Percentiles rank a stretch among this genome's conserved stretches.
phyloP scores from a whole-genome alignment of 768 basidiomycete genomes.

The Epithele typhae region DNA sequence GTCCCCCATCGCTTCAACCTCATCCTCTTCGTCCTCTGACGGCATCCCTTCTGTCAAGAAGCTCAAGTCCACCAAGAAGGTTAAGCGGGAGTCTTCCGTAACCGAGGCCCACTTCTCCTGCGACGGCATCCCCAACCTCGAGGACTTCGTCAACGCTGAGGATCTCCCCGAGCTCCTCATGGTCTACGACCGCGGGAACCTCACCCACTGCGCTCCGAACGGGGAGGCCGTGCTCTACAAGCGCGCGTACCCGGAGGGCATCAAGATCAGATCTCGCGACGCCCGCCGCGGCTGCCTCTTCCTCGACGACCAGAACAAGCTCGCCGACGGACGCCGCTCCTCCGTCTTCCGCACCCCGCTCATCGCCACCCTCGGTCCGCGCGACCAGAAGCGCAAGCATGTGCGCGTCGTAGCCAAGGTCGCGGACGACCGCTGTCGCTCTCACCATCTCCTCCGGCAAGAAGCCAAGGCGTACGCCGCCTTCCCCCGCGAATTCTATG shows the following conservation, averaged over 20 bases:
- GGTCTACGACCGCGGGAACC: constrained; percentile 16
- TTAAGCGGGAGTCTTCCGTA: no score
- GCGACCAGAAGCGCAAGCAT: constrained; percentile 6
- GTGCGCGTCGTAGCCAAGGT: constrained; percentile 26
- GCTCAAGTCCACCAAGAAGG: no score
- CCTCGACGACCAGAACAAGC: constrained; percentile 31
- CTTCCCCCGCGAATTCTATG: constrained; percentile 43
- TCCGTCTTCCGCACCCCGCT: constrained; percentile 45
- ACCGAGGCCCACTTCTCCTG: constrained; percentile 10
- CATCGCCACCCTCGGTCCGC: constrained; percentile 31
- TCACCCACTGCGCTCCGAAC: constrained; percentile 1
- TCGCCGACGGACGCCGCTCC: constrained; percentile 53
- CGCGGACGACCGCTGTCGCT: constrained; percentile 2
- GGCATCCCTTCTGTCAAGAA: background rate
- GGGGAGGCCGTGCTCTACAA: constrained; percentile 10
- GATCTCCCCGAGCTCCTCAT: constrained; percentile 23
- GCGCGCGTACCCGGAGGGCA: constrained; percentile 14
- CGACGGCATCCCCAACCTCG: constrained; percentile 19
- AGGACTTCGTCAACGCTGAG: constrained; percentile 18
- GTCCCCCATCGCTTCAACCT: background rate
- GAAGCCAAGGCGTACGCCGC: constrained; percentile 43
- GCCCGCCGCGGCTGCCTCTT: constrained; percentile 34
- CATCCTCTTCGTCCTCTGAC: background rate
- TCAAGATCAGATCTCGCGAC: background rate
- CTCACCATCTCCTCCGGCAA: constrained; percentile 20